Base-by-base conservation (phyloP, 306 rosid species). In the Pachyrhizus erosus region DNA sequence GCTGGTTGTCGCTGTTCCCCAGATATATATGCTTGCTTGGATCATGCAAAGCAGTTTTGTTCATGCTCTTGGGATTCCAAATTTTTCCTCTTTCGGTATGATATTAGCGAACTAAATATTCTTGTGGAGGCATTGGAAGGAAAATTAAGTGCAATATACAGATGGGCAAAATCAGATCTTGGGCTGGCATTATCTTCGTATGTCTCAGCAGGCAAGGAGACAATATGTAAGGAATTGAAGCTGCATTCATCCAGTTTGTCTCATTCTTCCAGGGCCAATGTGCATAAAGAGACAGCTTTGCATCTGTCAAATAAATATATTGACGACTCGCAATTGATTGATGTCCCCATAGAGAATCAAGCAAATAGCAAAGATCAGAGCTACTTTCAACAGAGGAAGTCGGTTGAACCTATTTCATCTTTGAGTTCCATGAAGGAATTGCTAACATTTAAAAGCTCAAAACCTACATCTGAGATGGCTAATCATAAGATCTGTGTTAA, bases 121-220 rank as follows among this genome's bases (percentile, higher is more conserved):
- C 97, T 96, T 61, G 91, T 93, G 73, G 97, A 96, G 85, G 99
- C 99, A 81, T 88, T 96, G 92, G 94, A 96, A 81, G 99, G 99
- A 84, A 96, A 96, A 75, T 84, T 93, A 86, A 93, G 98, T 90
- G 96, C 99, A 75, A 86, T 93, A 54, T 93, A 96, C 87, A 89
- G 98, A 87, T 96, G 99, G 99, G 98, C 99, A 75, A 90, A 93
- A 75, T 87, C 81, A 48, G 97, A 96, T 83, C 99, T 96, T 87
- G 98, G 99, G 33, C 77, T 96, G 73, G 94, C 94, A 23, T 86
- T 96, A 24, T 93, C 93, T 88, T 91, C 97, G 70, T 78, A 78
- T 65, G 65, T 90, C 70, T 78, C 90, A 49, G 80, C 74, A 75
- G 92, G 84, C 52, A 82, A 66, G 74, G 89, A 64, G 82, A 52